These are phyloP conservation scores for Metschnikowia vanudenii DNA, from an alignment of 805 yeast genomes.

Conservation along the genomic window DNA sequence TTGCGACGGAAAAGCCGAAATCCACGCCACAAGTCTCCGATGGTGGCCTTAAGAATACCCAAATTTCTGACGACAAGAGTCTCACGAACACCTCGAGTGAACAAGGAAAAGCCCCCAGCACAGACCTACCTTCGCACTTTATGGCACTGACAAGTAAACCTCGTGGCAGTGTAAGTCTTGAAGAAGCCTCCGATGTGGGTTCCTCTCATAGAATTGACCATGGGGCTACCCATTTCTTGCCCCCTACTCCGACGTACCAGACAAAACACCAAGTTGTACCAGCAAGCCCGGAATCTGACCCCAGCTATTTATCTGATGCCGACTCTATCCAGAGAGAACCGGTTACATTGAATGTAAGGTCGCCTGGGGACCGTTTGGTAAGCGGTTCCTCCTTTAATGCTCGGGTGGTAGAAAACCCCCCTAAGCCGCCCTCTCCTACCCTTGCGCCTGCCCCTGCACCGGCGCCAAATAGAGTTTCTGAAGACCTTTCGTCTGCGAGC, in stretches of 20 bases:
- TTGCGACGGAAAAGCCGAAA: conserved; percentile 31
- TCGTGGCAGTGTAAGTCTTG: no score
- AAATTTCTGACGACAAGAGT: not conserved
- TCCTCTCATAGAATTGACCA: not conserved
- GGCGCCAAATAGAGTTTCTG: not conserved
- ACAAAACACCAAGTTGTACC: conserved; percentile 8
- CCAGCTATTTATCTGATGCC: conserved; percentile 38
- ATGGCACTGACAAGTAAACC: no score
- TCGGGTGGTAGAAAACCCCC: not conserved
- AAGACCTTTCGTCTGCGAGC: conserved; percentile 5
- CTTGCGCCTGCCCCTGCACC: no score
- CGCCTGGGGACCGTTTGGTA: not conserved
- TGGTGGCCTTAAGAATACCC: conserved; percentile 10
- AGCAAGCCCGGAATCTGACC: conserved; percentile 31
- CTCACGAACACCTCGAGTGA: no score
- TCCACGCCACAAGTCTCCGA: conserved; percentile 12
- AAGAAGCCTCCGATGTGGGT: no score
- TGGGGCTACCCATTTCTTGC: conserved; percentile 14
- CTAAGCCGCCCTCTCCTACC: not conserved
- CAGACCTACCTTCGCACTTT: no score
- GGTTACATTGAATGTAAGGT: conserved; percentile 23
- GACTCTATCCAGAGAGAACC: conserved; percentile 44
- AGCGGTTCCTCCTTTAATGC: not conserved
- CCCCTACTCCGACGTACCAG: conserved; percentile 32
- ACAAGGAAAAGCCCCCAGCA: no score